Percentiles rank a stretch among this genome's conserved stretches.
Conservation (phyloP, 225 moss, liverwort and hornwort genomes). For the Climacium dendroides region DNA sequence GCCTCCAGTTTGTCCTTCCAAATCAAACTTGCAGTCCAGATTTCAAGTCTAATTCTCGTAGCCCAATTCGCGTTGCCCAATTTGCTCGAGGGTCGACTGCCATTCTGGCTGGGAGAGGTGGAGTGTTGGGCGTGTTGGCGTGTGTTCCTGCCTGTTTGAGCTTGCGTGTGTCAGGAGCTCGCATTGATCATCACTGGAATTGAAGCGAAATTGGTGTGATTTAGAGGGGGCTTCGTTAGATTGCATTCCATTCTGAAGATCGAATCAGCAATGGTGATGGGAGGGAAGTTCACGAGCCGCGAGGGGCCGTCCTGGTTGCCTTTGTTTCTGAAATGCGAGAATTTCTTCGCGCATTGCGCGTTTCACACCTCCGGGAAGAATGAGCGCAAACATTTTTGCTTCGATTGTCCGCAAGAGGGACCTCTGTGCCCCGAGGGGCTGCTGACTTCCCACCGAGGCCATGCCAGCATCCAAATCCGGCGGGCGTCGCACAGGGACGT, state of each 20-base stretch:
- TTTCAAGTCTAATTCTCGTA: background rate
- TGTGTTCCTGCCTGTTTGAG: background rate
- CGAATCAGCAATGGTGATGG: conserved; percentile 27
- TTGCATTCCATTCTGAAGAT: background rate
- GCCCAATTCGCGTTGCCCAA: background rate
- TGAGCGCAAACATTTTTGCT: conserved; percentile 48
- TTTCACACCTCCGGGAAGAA: conserved; percentile 32
- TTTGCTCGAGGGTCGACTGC: background rate
- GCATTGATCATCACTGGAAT: background rate
- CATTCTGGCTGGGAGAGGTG: background rate
- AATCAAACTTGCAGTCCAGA: background rate
- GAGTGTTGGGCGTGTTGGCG: background rate
- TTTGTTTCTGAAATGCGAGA: conserved; percentile 10
- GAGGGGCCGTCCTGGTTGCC: conserved; percentile 42
- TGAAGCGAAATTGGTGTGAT: background rate
- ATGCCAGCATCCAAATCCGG: conserved; percentile 37
- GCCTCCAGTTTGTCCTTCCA: background rate
- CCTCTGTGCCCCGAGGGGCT: conserved; percentile 34
- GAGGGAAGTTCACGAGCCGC: conserved; percentile 24
- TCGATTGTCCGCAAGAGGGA: conserved; percentile 29
- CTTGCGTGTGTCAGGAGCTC: background rate
- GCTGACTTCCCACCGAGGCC: conserved; percentile 10
- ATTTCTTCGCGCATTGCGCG: conserved; percentile 33
- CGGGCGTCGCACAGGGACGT: conserved; percentile 50
- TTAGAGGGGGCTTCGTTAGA: background rate